Base-by-base conservation (phyloP, 1,284 basidiomycete genomes). In the Fistulina hepatica region DNA sequence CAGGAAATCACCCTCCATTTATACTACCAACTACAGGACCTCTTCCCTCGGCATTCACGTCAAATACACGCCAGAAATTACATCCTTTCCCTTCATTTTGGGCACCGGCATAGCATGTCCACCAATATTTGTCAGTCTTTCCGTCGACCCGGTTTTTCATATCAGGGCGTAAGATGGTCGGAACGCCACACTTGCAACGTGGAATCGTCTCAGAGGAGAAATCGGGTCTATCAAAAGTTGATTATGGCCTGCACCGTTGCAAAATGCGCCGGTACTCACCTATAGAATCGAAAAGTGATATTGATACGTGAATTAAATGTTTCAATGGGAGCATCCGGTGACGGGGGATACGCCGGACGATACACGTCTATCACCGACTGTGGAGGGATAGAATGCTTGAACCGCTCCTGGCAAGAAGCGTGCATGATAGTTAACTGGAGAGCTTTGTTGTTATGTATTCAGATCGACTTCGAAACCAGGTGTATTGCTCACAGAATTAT, bases 371-470 rank as follows among this genome's bases (percentile, higher is more conserved):
- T 69, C 0, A 76, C 67, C 24, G 69, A 60, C 47, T 89, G 84
- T 0, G 81, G 75, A 3, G 86, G 89, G 9, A 92, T 70, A 6
- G 72, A 69, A 47, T 86, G 83, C 48, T 95, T 95, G 64, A 81
- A 97, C 15, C 68, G 67, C 57, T 97, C 91, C 63, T 97, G 92
- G 44, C 79, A 82, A 2, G 83, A 81, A 0, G 85, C 85, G 48
- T 92, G 85, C 92, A 97, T 97, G 49, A 94, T 82, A n/a, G 75
- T 67, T 22, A 91, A 64, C 78, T 86, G 45, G n/a, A 27, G 25
- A 25, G 25, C 10, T 22, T 9, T 26, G 22, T 41, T 5, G 12
- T 7, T 34, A 46, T 17, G 12, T 25, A 27, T 26, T 22, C 15
- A 36, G 40, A 20, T n/a, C 17, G 10, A 11, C 37, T 13, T 10